A percentile compares a stretch with the other conserved stretches of the same genome.
Conservation (phyloP, 2,329 filamentous ascomycete genomes). For the Talaromyces sp. region DNA sequence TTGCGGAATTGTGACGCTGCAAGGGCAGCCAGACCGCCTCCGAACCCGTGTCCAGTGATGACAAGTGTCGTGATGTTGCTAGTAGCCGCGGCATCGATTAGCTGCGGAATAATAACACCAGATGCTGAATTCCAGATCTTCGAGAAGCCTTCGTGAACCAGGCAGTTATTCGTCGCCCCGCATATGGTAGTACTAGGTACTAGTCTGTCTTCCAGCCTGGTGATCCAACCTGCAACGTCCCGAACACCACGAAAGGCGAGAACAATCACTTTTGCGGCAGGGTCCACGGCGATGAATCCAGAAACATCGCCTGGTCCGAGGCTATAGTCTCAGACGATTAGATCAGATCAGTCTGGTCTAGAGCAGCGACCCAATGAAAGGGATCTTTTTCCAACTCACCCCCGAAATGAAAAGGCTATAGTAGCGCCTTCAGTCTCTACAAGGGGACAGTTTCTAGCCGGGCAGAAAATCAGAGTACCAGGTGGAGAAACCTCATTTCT, state of each 20-base stretch:
- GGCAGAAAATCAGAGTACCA: slow-evolving; percentile 40
- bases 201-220: slow-evolving; percentile 24
- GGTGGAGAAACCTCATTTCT: slow-evolving; percentile 44
- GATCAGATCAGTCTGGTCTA: neutral
- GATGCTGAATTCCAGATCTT: slow-evolving; percentile 34
- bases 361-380: neutral
- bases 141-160: slow-evolving; percentile 42
- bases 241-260: slow-evolving; percentile 33
- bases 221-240: slow-evolving; percentile 27
- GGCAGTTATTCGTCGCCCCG: slow-evolving; percentile 27
- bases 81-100: slow-evolving; percentile 34
- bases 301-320: slow-evolving; percentile 34
- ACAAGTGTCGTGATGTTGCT: slow-evolving; percentile 37
- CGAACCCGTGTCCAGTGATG: slow-evolving; percentile 45
- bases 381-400: slow-evolving; percentile 31
- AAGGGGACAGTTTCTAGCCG: slow-evolving; percentile 43
- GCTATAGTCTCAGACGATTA: neutral
- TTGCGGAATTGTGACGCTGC: slow-evolving; percentile 40
- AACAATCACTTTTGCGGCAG: slow-evolving; percentile 35
- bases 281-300: slow-evolving; percentile 45
- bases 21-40: slow-evolving; percentile 45
- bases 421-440: slow-evolving; percentile 45
- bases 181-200: slow-evolving; percentile 34
- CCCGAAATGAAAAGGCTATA: slow-evolving; percentile 46
- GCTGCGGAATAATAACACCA: slow-evolving; percentile 29